Percentiles rank a stretch among this genome's conserved stretches.
These are phyloP conservation scores for Larix kaempferi DNA, from an alignment of 75 land plant species.

Conservation along the genomic window DNA sequence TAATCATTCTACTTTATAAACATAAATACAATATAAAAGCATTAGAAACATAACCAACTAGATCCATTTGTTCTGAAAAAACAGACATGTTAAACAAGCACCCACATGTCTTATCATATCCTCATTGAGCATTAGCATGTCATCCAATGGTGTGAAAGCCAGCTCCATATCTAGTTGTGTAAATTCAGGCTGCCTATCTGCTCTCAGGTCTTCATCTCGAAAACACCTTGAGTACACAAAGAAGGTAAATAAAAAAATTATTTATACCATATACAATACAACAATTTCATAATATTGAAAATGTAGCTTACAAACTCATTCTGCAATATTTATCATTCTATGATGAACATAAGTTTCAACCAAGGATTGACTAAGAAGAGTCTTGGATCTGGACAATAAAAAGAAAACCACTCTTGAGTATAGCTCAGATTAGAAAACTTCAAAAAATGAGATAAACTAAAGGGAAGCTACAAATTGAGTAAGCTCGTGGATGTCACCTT, in stretches of 20 bases:
- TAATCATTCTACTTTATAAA: neutral
- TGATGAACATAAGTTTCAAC: neutral
- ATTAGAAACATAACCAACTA: neutral
- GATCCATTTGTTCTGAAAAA: conserved; percentile 1
- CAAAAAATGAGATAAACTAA: neutral
- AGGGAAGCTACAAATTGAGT: neutral
- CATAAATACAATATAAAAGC: conserved; percentile 4
- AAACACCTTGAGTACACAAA: conserved; percentile 61
- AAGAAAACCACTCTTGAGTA: neutral
- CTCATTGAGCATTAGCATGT: conserved; percentile 93
- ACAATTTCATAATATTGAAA: neutral
- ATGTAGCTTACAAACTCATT: neutral
- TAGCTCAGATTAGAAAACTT: neutral
- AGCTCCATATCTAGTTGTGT: conserved; percentile 98
- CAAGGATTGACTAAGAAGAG: conserved; percentile 8
- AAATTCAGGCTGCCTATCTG: conserved; percentile 98
- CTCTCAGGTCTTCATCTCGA: conserved; percentile 95
- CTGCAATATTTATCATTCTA: neutral
- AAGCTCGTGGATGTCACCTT: conserved; percentile 40
- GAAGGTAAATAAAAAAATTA: neutral
- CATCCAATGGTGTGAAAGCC: conserved; percentile 89
- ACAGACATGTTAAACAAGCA: neutral
- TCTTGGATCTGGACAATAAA: neutral
- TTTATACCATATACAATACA: neutral
- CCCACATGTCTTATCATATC: conserved; percentile 90